Evolutionary conservation across 768 basidiomycete species (phyloP), one percentile per base, ranked within the genome.

Genomic region (Suillus weaverae): DNA sequence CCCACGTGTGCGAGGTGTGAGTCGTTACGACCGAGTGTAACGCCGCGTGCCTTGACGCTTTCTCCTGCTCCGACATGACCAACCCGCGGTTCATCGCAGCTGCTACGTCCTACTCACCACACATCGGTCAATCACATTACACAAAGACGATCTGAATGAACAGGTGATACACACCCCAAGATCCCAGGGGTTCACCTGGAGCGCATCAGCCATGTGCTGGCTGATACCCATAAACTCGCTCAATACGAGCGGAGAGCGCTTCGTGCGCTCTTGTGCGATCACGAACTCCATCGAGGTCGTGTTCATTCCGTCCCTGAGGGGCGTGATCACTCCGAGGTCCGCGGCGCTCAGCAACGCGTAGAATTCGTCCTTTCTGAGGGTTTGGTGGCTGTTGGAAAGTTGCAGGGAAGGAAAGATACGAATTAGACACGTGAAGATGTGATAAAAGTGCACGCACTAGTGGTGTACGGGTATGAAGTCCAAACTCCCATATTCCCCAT

Each of bases 171-270:
- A 50, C 66, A 92, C 94, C 62, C 89, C 91, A 22, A 98, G 86
- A 75, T 96, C 94, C 94, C 96, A 97, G 2, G 97, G 97, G 77
- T 99, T 99, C 64, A 97, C 91, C 66, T 93, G 86, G 22, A 97
- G 80, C 26, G 97, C 93, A 35, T 95, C 87, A 59, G 84, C 82
- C 93, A 99, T 95, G 67, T 93, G 89, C 71, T 92, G 89, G 61
- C 93, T 92, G 70, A 97, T 97, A 11, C 97, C 97, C 92, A 97
- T 97, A 73, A 99, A 99, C 79, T 99, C 97, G 72, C 92, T 95
- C 62, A 99, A 81, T 66, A 98, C 91, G 60, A 95, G 86, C 0
- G 97, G 95, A 41, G 87, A 89, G 77, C 87, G 88, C 73, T 90
- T 89, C 60, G 93, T 91, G 70, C 82, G 83, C 69, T 91, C 86